Evolutionary conservation across 495 filamentous ascomycete genomes (phyloP).

Genomic region (Thermothielavioides terrestris): DNA sequence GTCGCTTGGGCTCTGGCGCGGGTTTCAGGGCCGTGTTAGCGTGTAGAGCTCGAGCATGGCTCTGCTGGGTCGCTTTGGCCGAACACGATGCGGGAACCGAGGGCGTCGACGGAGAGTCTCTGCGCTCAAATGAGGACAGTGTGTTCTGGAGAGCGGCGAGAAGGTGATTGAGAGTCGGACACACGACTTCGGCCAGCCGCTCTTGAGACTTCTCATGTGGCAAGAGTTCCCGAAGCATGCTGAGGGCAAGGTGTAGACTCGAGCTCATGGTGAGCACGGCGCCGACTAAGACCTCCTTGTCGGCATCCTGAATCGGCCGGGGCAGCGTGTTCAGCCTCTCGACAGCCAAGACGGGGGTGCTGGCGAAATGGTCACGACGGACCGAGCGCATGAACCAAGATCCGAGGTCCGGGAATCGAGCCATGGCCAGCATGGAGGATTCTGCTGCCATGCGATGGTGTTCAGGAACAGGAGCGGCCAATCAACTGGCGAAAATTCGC

Average conservation of each 20-base stretch:
- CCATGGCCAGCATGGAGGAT: slow-evolving; percentile 20
- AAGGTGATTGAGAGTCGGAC: slow-evolving; percentile 23
- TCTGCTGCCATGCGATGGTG: not conserved
- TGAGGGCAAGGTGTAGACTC: slow-evolving; percentile 21
- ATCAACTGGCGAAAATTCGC: not conserved
- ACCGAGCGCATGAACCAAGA: slow-evolving; percentile 22
- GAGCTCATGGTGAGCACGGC: slow-evolving; percentile 22
- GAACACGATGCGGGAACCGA: not conserved
- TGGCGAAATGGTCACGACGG: slow-evolving; percentile 14
- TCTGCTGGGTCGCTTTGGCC: not conserved
- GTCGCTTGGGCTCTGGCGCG: no score
- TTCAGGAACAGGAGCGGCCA: slow-evolving; percentile 1
- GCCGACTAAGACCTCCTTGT: slow-evolving; percentile 24
- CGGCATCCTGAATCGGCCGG: slow-evolving; percentile 15
- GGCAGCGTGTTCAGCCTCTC: slow-evolving; percentile 18
- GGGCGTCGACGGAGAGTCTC: not conserved
- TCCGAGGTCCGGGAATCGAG: slow-evolving; percentile 18
- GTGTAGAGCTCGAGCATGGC: not conserved
- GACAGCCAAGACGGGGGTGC: slow-evolving; percentile 18
- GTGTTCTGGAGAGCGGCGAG: slow-evolving; percentile 12
- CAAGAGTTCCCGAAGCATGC: slow-evolving; percentile 20
- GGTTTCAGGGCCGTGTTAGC: no score
- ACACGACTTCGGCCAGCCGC: slow-evolving; percentile 22
- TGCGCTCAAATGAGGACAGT: slow-evolving; percentile 10
- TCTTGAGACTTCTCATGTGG: slow-evolving; percentile 22